Base-by-base conservation (phyloP, 495 filamentous ascomycete species). In the Aspergillus affinis region DNA sequence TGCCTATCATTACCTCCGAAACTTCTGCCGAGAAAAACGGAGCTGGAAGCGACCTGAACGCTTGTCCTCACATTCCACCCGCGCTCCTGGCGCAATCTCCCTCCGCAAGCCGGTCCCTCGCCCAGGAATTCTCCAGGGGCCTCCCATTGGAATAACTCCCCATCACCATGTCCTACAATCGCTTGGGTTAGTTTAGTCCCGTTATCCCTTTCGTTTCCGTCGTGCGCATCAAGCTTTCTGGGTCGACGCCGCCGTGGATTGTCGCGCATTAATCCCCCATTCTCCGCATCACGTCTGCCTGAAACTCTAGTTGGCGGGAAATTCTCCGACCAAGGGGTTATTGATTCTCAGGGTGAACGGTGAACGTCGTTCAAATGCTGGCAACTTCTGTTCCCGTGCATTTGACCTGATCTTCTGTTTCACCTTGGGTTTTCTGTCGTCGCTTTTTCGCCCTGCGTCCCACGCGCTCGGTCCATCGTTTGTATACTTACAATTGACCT, bases 81-180 rank as follows among this genome's bases (percentile, higher is more conserved):
- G 58, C 53, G 51, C 69, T 72, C 67, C 69, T 71, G 66, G 65
- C 70, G 69, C 70, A 75, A 75, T 75, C 65, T 71, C 66, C 58
- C 57, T 51, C 48, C 58, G 51, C 62, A 52, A 65, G 36, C 49
- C 54, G 29, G 61, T 59, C 59, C 49, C 55, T 44, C 23, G 12
- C 58, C 51, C 44, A 67, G 49, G 53, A 66, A 65, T 62, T 61
- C 58, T 48, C 54, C 62, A 67, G 68, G 63, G 62, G 66, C 59
- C 57, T 60, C 64, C 59, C 53, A 63, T 69, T 63, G 61, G 52
- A 58, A 65, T 50, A 61, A 62, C 64, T 61, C 49, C 59, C 55
- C 61, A 55, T 41, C 55, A 65, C 59, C 21, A 78, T 78, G 76
- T 72, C 86, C 70, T 90, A 90, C 77, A 88, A 89, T 81, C 85